These are phyloP conservation scores for Quercus phellos DNA, from an alignment of 331 rosid species.

Conservation along the genomic window DNA sequence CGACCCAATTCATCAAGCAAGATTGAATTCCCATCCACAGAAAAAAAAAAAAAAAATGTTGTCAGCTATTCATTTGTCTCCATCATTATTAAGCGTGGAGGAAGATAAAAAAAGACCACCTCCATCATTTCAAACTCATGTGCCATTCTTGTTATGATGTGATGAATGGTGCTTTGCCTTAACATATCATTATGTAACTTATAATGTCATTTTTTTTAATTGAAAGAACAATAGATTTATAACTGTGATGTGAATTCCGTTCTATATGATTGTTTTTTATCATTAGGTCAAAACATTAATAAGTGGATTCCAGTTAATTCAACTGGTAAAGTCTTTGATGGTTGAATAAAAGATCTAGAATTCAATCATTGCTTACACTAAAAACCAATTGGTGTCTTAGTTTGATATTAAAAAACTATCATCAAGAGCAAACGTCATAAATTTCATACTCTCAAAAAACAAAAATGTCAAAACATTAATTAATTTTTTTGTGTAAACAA, in stretches of 20 bases:
- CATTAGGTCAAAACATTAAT: too few species aligned
- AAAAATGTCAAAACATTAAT: too few species aligned
- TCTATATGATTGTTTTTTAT: too few species aligned
- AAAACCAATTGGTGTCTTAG: too few species aligned
- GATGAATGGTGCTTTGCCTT: neutral
- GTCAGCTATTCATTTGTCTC: constrained; percentile 3
- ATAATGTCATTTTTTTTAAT: too few species aligned
- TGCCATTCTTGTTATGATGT: neutral
- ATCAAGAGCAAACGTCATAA: too few species aligned
- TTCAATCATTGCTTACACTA: rapidly evolving
- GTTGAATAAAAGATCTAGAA: rapidly evolving
- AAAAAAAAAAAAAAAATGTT: neutral
- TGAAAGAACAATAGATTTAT: too few species aligned
- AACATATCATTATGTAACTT: neutral
- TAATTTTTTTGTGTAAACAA: too few species aligned
- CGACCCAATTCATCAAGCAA: neutral
- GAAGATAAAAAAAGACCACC: constrained; percentile 11
- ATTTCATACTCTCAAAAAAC: too few species aligned
- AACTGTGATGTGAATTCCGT: too few species aligned
- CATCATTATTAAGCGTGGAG: constrained; percentile 18
- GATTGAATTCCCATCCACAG: neutral
- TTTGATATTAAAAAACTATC: too few species aligned
- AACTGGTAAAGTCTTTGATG: rapidly evolving
- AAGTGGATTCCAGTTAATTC: rapidly evolving
- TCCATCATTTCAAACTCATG: constrained; percentile 30